Conservation (phyloP, 169 alveolate genomes). For the Plasmodium inui region DNA sequence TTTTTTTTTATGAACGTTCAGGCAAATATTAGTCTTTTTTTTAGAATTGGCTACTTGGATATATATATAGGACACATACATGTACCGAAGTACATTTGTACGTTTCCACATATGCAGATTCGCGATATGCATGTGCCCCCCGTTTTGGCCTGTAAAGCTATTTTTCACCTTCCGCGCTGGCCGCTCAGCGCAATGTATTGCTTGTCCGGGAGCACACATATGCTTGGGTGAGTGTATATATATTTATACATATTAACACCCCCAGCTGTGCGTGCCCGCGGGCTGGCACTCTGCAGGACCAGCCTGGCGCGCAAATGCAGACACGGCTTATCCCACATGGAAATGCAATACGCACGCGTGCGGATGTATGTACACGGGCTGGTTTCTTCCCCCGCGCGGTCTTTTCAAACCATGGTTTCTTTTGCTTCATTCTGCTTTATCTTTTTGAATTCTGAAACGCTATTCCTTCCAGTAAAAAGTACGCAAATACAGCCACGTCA, state of each 20-base stretch:
- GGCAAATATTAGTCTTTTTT: conserved; percentile 30
- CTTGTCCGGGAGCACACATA: not conserved
- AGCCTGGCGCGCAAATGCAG: not conserved
- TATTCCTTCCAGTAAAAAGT: conserved; percentile 28
- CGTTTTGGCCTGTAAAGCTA: not conserved
- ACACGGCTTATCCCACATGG: not conserved
- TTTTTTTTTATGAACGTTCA: conserved; percentile 50
- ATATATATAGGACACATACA: not conserved
- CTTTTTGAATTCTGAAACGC: conserved; percentile 10
- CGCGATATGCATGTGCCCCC: not conserved
- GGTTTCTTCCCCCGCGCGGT: not conserved
- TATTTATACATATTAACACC: not conserved
- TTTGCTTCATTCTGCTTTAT: not conserved
- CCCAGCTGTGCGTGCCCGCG: not conserved
- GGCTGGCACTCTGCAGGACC: not conserved
- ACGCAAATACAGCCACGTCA: not conserved
- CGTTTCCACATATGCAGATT: not conserved
- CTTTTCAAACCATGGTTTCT: not conserved
- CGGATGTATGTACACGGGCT: not conserved
- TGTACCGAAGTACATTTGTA: not conserved
- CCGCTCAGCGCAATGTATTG: conserved; percentile 16
- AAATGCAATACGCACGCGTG: not conserved
- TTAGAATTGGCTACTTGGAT: not conserved
- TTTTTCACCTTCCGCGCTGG: conserved; percentile 9
- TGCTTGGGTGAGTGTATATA: not conserved